Percentiles rank a stretch among this genome's conserved stretches.
Conservation (phyloP, 306 rosid genomes). For the Ceratonia siliqua region DNA sequence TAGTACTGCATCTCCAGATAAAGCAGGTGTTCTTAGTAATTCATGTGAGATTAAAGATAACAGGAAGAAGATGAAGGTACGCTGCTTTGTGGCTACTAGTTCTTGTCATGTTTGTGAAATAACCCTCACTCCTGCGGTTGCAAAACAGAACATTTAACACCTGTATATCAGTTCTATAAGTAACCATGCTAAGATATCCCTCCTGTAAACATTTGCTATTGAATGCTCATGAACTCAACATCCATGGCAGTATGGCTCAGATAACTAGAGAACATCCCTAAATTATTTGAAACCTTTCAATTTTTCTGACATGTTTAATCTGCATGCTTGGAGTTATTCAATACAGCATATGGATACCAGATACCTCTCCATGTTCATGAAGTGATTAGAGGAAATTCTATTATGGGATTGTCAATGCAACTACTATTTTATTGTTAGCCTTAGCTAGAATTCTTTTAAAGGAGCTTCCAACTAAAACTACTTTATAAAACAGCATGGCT, state of each 20-base stretch:
- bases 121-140: background rate
- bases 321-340: slow-evolving; percentile 19
- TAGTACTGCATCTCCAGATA: slow-evolving; percentile 43
- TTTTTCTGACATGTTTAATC: background rate
- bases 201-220: background rate
- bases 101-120: background rate
- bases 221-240: slow-evolving; percentile 1
- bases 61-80: slow-evolving; percentile 85
- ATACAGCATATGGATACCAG: background rate
- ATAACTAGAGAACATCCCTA: background rate
- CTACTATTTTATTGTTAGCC: background rate
- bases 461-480: background rate
- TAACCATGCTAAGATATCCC: background rate
- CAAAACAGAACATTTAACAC: slow-evolving; percentile 12
- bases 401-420: background rate
- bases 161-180: background rate
- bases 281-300: background rate
- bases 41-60: slow-evolving; percentile 47
- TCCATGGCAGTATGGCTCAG: background rate
- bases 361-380: background rate
- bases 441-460: background rate
- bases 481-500: slow-evolving; percentile 10
- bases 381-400: slow-evolving; percentile 3
- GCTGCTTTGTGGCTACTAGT: background rate
- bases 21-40: slow-evolving; percentile 40